A percentile compares a stretch with the other conserved stretches of the same genome.
These are phyloP conservation scores for Sugiyamaella americana DNA, from an alignment of 805 yeast genomes.

Conservation along the genomic window DNA sequence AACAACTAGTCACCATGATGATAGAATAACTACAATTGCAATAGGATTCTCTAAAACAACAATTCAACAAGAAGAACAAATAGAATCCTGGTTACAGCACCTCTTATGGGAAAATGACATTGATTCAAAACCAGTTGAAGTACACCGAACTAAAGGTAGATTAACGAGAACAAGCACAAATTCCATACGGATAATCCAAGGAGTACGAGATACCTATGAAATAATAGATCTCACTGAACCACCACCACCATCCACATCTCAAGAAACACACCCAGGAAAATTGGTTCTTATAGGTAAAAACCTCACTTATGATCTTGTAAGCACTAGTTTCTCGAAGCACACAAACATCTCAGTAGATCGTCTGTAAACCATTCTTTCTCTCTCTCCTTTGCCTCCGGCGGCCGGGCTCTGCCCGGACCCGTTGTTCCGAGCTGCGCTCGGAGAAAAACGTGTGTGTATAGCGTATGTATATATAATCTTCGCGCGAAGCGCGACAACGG, in stretches of 20 bases:
- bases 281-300: slow-evolving; percentile 73
- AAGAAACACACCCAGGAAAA: slow-evolving; percentile 39
- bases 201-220: slow-evolving; percentile 90
- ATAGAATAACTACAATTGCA: slow-evolving; percentile 46
- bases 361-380: too few relatives aligned
- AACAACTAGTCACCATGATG: slow-evolving; percentile 25
- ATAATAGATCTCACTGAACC: slow-evolving; percentile 41
- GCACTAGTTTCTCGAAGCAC: slow-evolving; percentile 7
- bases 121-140: slow-evolving; percentile 45
- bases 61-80: slow-evolving; percentile 35
- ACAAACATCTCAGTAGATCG: background rate
- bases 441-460: too few relatives aligned
- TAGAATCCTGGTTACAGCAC: slow-evolving; percentile 62
- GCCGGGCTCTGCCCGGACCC: too few relatives aligned
- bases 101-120: slow-evolving; percentile 67
- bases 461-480: too few relatives aligned
- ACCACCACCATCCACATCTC: slow-evolving; percentile 33
- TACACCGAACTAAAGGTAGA: slow-evolving; percentile 80
- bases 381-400: too few relatives aligned
- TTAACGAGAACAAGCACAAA: slow-evolving; percentile 42
- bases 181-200: slow-evolving; percentile 81
- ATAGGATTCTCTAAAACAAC: slow-evolving; percentile 41
- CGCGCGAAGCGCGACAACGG: too few relatives aligned
- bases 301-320: slow-evolving; percentile 32
- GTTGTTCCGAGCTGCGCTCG: too few relatives aligned